A percentile compares a stretch with the other conserved stretches of the same genome.
Conservation (phyloP, 108 stramenopile genomes). For the Nitzschia putrida region DNA sequence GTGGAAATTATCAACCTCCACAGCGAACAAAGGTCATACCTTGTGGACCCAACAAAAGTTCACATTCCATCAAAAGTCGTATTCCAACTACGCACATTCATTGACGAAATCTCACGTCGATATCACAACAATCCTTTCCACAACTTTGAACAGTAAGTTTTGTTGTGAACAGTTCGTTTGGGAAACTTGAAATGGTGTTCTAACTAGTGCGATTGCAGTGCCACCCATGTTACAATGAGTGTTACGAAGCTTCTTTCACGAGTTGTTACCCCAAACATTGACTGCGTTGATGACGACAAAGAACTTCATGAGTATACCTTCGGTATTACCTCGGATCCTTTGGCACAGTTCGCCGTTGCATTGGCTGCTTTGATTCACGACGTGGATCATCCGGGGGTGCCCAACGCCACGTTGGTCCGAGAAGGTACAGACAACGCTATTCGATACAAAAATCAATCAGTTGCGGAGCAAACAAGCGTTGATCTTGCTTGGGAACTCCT, state of each 20-base stretch:
- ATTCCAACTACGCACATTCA: background rate
- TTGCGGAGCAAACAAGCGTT: slow-evolving; percentile 1
- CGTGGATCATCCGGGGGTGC: slow-evolving; percentile 5
- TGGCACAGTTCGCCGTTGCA: background rate
- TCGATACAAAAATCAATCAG: background rate
- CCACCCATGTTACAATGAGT: slow-evolving; percentile 2
- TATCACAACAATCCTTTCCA: slow-evolving; percentile 1
- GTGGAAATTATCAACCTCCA: background rate
- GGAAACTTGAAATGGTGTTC: background rate
- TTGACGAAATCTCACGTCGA: background rate
- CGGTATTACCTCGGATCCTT: slow-evolving; percentile 4
- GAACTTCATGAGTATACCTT: background rate
- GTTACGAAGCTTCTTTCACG: slow-evolving; percentile 4
- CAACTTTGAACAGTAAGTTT: slow-evolving; percentile 1
- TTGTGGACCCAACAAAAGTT: background rate
- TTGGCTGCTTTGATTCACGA: slow-evolving; percentile 2
- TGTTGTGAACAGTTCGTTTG: background rate
- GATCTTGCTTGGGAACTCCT: slow-evolving; percentile 3
- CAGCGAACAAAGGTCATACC: background rate
- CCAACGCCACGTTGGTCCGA: background rate
- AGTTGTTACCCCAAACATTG: background rate
- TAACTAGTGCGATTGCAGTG: background rate
- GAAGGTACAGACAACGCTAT: background rate
- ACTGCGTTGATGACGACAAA: background rate
- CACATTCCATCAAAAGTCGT: background rate